phyloP scores from a whole-genome alignment of 495 filamentous ascomycete genomes.

The Antarctomyces pellizariae region DNA sequence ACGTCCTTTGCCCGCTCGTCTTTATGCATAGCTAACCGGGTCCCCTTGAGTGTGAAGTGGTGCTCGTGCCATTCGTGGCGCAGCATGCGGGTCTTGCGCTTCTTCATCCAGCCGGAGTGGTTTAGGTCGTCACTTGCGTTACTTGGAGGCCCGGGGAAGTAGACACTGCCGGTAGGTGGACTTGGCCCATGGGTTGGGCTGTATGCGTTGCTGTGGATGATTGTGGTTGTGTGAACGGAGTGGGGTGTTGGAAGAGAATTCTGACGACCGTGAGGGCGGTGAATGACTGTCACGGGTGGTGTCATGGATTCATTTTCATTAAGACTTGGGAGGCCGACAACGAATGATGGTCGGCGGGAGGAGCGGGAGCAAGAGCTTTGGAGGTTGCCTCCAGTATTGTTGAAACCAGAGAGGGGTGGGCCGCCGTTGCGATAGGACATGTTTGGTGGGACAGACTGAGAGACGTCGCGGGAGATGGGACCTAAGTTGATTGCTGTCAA shows the following conservation, averaged over 20 bases:
- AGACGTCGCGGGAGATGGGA: slow-evolving; percentile 43
- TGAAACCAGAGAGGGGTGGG: slow-evolving; percentile 8
- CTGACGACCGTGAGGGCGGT: slow-evolving; percentile 8
- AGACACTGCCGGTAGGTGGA: slow-evolving; percentile 7
- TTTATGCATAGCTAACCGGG: slow-evolving; percentile 58
- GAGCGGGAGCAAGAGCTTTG: slow-evolving; percentile 27
- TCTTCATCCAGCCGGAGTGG: slow-evolving; percentile 78
- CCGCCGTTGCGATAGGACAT: slow-evolving; percentile 42
- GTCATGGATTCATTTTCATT: slow-evolving; percentile 22
- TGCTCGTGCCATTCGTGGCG: slow-evolving; percentile 86
- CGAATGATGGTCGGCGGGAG: slow-evolving; percentile 31
- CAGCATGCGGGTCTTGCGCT: slow-evolving; percentile 71
- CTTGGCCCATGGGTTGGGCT: slow-evolving; percentile 1
- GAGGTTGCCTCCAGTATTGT: too few relatives aligned
- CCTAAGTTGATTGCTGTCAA: slow-evolving; percentile 47
- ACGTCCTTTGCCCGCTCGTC: slow-evolving; percentile 34
- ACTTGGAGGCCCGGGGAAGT: slow-evolving; percentile 9
- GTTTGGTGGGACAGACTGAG: slow-evolving; percentile 81
- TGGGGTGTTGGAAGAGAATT: slow-evolving; percentile 5
- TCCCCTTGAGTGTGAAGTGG: slow-evolving; percentile 71
- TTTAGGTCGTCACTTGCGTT: slow-evolving; percentile 25
- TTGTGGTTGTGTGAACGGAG: slow-evolving; percentile 14
- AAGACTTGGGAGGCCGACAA: slow-evolving; percentile 30
- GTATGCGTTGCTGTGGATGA: slow-evolving; percentile 8
- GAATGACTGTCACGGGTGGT: slow-evolving; percentile 13